phyloP scores from a whole-genome alignment of 257 asterid species.

The Fraxinus americana region DNA sequence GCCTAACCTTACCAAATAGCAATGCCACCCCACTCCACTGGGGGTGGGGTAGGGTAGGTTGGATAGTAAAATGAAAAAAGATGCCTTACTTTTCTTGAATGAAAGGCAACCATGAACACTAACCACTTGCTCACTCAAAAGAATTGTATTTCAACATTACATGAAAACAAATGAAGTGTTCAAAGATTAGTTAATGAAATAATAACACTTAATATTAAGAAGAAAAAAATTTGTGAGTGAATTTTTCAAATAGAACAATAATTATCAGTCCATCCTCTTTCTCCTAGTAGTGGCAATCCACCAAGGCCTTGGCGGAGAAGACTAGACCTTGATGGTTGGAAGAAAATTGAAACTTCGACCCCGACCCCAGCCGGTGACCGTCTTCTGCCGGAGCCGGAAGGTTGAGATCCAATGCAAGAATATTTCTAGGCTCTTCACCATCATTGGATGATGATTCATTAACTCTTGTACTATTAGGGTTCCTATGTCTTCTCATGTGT shows the following conservation, averaged over 20 bases:
- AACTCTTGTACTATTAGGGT: slow-evolving; percentile 18
- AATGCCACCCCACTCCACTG: slow-evolving; percentile 8
- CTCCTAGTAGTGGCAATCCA: slow-evolving; percentile 67
- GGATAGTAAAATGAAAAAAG: slow-evolving; percentile 1
- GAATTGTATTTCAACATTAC: slow-evolving; percentile 45
- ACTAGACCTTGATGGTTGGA: slow-evolving; percentile 28
- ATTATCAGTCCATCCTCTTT: slow-evolving; percentile 35
- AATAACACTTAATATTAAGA: slow-evolving; percentile 21
- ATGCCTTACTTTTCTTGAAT: slow-evolving; percentile 71
- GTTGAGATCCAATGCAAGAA: slow-evolving; percentile 69
- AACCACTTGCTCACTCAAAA: slow-evolving; percentile 59
- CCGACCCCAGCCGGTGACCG: slow-evolving; percentile 15
- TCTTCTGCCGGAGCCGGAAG: slow-evolving; percentile 80
- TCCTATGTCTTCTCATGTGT: slow-evolving; percentile 85
- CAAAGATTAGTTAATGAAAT: slow-evolving; percentile 25
- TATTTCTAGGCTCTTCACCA: slow-evolving; percentile 37
- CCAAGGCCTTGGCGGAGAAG: slow-evolving; percentile 61
- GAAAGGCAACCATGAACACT: slow-evolving; percentile 65
- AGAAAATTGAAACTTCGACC: slow-evolving; percentile 14
- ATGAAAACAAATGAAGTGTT: slow-evolving; percentile 8
- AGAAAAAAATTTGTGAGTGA: neutral
- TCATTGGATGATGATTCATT: slow-evolving; percentile 3
- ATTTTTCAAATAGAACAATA: slow-evolving; percentile 40
- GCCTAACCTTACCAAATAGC: slow-evolving; percentile 38
- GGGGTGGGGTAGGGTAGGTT: neutral